Conservation (phyloP, 768 basidiomycete species). For the Amanita rubescens region DNA sequence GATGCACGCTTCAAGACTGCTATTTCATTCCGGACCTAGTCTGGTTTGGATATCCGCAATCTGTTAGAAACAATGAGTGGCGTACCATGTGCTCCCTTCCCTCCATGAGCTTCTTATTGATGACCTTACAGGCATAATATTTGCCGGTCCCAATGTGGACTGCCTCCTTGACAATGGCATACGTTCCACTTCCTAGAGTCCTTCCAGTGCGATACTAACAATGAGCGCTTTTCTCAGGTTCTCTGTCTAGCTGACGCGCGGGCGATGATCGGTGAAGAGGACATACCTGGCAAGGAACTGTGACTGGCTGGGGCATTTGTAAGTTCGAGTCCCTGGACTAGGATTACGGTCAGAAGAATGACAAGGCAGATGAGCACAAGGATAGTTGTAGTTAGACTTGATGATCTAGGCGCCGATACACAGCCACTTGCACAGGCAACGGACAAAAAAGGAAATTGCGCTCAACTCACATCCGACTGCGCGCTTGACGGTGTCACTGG, state of each 20-base stretch:
- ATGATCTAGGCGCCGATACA: neutral
- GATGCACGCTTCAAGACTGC: constrained; percentile 90
- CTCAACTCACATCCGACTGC: neutral
- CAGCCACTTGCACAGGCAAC: constrained; percentile 4
- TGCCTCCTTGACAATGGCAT: constrained; percentile 93
- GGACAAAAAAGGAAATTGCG: neutral
- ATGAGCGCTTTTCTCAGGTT: constrained; percentile 2
- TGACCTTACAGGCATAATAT: constrained; percentile 98
- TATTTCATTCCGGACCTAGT: constrained; percentile 93
- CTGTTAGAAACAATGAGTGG: constrained; percentile 6
- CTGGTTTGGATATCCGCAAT: neutral
- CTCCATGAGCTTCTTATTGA: constrained; percentile 99
- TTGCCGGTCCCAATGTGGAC: constrained; percentile 86
- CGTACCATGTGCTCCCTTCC: constrained; percentile 93
- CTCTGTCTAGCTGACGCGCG: constrained; percentile 8
- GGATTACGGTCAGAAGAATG: neutral
- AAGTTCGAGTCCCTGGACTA: neutral
- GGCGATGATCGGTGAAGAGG: constrained; percentile 7
- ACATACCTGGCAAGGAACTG: constrained; percentile 42
- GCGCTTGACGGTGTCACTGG: neutral
- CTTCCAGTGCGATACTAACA: constrained; percentile 79
- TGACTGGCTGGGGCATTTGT: constrained; percentile 18
- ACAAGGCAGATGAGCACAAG: neutral
- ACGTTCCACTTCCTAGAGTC: constrained; percentile 87
- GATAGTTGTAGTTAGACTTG: neutral